Evolutionary conservation across 371 early-diverging fungal species (phyloP).

Genomic region (Syncephalastrum racemosum): DNA sequence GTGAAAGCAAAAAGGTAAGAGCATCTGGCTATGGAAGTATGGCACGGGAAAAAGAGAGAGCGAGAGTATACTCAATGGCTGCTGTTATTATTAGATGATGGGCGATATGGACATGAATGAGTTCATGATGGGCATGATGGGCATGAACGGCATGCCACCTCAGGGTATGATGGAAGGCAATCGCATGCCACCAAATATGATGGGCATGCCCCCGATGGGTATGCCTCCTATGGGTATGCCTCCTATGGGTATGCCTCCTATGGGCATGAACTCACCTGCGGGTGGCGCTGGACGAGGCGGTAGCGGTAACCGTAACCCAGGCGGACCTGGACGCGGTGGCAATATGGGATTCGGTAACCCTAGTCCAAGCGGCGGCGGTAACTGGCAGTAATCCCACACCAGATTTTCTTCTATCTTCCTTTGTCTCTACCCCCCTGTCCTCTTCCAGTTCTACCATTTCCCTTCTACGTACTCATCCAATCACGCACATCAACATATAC

Average conservation of each 20-base stretch:
- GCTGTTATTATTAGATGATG: slow-evolving; percentile 29
- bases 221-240: slow-evolving; percentile 17
- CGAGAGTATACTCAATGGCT: neutral
- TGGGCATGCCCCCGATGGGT: slow-evolving; percentile 21
- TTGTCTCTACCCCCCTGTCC: too few species aligned
- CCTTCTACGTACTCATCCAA: too few species aligned
- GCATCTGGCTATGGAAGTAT: neutral
- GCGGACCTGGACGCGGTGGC: too few species aligned
- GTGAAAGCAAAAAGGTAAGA: slow-evolving; percentile 59
- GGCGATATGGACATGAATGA: slow-evolving; percentile 46
- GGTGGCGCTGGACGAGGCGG: slow-evolving; percentile 6
- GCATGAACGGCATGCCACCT: slow-evolving; percentile 68
- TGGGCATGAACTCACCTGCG: slow-evolving; percentile 14
- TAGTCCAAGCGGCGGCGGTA: too few species aligned
- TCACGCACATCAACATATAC: too few species aligned
- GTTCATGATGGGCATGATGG: slow-evolving; percentile 60
- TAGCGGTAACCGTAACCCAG: too few species aligned
- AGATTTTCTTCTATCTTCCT: too few species aligned
- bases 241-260: slow-evolving; percentile 18
- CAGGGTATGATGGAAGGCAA: slow-evolving; percentile 80
- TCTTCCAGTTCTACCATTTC: too few species aligned
- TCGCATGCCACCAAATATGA: slow-evolving; percentile 22
- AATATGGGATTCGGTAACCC: too few species aligned
- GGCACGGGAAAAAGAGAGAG: too few species aligned
- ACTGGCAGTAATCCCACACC: too few species aligned